Evolutionary conservation across 2,329 filamentous ascomycete species (phyloP), one percentile per base, ranked within the genome.

Genomic region (Fusarium musae): DNA sequence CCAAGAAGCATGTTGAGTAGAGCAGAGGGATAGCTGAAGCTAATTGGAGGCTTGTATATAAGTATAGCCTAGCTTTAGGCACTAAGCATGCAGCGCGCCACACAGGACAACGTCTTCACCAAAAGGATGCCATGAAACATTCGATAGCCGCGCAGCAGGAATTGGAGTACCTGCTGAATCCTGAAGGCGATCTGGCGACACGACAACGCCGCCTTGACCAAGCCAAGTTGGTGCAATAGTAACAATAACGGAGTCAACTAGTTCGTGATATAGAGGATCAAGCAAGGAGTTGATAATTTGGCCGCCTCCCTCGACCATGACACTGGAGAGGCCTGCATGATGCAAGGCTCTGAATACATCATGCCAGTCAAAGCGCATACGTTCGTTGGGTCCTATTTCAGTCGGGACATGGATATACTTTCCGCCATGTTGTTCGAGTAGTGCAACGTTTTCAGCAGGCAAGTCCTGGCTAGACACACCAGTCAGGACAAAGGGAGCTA

Each of bases 281-380:
- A 98, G 85, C 23, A 98, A 83, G 42, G 92, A 89, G 79, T 96
- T 97, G 79, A 98, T 94, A 39, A 98, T 90, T 16, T 87, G 85
- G 1, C 89, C 95, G 16, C 96, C 96, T 0, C 96, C 96, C 81
- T 98, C 96, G 54, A 98, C 88, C 96, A 98, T 98, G 65, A 98
- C 86, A 79, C 94, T 97, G 59, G 83, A 82, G 49, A 97, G 83
- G 3, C 91, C 90, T 75, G 93, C 86, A 2, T 79, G 80, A 39
- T 77, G 73, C n/a, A 97, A 81, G 7, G 85, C 83, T 23, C 82
- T 82, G 36, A 97, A 82, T 21, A 97, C 87, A 44, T 87, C 85
- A 16, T 81, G 81, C 94, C 94, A 97, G 23, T 85, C 82, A 70
- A 93, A 86, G 62, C 86, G 83, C 79, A 81, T 82, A 37, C 83